These are phyloP conservation scores for Leccinellum rugosiceps DNA, from an alignment of 768 basidiomycete species.

Conservation along the genomic window DNA sequence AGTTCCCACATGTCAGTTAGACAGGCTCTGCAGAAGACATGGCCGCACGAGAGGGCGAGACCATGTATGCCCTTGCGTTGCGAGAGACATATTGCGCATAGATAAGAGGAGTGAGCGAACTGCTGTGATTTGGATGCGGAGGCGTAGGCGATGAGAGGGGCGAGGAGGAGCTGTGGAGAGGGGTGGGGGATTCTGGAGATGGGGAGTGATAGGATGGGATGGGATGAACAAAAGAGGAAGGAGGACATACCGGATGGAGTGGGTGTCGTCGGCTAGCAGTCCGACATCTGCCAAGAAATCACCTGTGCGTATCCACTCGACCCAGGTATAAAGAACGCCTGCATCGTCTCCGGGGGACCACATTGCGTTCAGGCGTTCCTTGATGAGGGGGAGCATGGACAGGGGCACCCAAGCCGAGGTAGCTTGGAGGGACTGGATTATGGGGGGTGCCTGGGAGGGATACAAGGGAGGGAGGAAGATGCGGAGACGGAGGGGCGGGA, in stretches of 20 bases:
- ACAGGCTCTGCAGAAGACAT: constrained; percentile 84
- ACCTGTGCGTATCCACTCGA: constrained; percentile 67
- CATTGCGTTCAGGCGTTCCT: constrained; percentile 43
- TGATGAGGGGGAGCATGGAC: constrained; percentile 32
- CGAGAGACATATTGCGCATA: constrained; percentile 75
- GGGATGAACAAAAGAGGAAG: constrained; percentile 30
- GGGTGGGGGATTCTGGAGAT: constrained; percentile 45
- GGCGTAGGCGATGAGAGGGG: constrained; percentile 50
- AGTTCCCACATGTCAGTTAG: constrained; percentile 79
- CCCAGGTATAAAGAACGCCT: constrained; percentile 64
- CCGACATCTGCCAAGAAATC: constrained; percentile 54
- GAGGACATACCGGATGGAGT: constrained; percentile 28
- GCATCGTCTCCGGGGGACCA: constrained; percentile 52
- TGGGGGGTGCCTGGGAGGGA: constrained; percentile 52
- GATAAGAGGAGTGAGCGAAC: constrained; percentile 65
- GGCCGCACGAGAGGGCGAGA: constrained; percentile 63
- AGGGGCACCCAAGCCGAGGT: constrained; percentile 58
- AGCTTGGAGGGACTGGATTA: constrained; percentile 51
- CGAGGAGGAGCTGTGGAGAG: constrained; percentile 50
- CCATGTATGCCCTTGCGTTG: constrained; percentile 74
- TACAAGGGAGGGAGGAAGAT: constrained; percentile 53
- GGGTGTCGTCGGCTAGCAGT: constrained; percentile 32
- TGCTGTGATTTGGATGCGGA: constrained; percentile 40
- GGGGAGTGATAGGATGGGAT: neutral
- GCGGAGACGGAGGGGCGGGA: constrained; percentile 64